Percentiles rank a stretch among this genome's conserved stretches.
Evolutionary conservation across 768 basidiomycete genomes (phyloP).

Genomic region (Trametopsis cervina): DNA sequence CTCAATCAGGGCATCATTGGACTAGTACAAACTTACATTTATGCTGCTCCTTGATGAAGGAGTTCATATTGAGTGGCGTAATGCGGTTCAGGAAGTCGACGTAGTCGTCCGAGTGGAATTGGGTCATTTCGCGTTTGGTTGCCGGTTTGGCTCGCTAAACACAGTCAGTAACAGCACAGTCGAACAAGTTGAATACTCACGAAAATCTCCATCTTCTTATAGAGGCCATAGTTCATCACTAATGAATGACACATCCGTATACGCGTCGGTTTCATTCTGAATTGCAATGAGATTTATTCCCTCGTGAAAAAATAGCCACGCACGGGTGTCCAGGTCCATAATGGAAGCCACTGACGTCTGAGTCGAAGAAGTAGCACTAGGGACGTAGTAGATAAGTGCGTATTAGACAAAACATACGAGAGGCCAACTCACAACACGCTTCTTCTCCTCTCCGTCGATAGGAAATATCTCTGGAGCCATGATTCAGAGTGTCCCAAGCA

Average conservation of each 20-base stretch:
- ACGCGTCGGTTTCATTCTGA: constrained; percentile 93
- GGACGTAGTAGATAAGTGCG: background rate
- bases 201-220: constrained; percentile 99
- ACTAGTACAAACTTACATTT: constrained; percentile 53
- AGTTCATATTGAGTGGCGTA: constrained; percentile 92
- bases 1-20: too few relatives aligned
- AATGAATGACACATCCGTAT: constrained; percentile 99
- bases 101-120: constrained; percentile 99
- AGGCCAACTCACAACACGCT: constrained; percentile 80
- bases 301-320: constrained; percentile 22
- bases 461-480: constrained; percentile 29
- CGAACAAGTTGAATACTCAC: constrained; percentile 41
- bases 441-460: constrained; percentile 67
- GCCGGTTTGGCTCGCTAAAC: constrained; percentile 94
- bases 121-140: constrained; percentile 99
- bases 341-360: constrained; percentile 98
- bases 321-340: constrained; percentile 98
- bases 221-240: constrained; percentile 99
- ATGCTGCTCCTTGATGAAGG: constrained; percentile 89
- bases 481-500: background rate
- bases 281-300: too few relatives aligned
- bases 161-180: constrained; percentile 4
- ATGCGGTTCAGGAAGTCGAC: constrained; percentile 94
- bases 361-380: constrained; percentile 99
- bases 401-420: background rate